Evolutionary conservation across 352 stramenopile species (phyloP), one percentile per base, ranked within the genome.

Genomic region (Globisporangium abappressorium): DNA sequence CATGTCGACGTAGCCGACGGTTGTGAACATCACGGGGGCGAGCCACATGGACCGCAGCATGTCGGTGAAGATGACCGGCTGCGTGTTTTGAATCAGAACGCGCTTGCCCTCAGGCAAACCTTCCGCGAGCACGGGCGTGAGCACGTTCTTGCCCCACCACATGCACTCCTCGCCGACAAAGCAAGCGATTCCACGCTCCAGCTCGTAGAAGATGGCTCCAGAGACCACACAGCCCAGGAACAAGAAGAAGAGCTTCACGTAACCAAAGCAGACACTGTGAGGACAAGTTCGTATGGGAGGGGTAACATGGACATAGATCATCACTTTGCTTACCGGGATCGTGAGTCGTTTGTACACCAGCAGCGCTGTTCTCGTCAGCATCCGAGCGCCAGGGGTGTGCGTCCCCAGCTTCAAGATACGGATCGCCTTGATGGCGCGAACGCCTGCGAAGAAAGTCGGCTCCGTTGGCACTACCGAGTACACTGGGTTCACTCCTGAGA

Each of bases 41-140:
- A 88, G 72, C 78, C 80, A 88, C 3, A 73, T 83, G 1, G 80
- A 80, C 2, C 68, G 76, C 30, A 82, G 8, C 78, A 88, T 84
- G 30, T 88, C 78, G 4, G 57, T 76, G 34, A 88, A 69, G 11
- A 70, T 75, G 5, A 66, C 69, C 1, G 70, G 28, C 5, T 68
- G 38, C 0, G 66, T 81, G 51, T 84, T 78, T 61, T 88, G 78
- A 2, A 88, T 62, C 8, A 81, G 66, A 1, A 85, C 41, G 4
- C 78, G 74, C 60, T 83, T 88, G 5, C 69, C 74, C 2, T 24
- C 9, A 0, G 76, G 70, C 15, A 84, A 51, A 2, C 62, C 70
- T 3, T 60, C 56, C 0, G 69, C 51, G 34, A 88, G 41, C n/a
- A 74, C 70, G 1, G 64, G 26, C 1, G 80, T 85, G 28, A 85